Percentiles rank a stretch among this genome's conserved stretches.
These are phyloP conservation scores for Fagopyrum tataricum DNA, from an alignment of 148 eudicot genomes.

Conservation along the genomic window DNA sequence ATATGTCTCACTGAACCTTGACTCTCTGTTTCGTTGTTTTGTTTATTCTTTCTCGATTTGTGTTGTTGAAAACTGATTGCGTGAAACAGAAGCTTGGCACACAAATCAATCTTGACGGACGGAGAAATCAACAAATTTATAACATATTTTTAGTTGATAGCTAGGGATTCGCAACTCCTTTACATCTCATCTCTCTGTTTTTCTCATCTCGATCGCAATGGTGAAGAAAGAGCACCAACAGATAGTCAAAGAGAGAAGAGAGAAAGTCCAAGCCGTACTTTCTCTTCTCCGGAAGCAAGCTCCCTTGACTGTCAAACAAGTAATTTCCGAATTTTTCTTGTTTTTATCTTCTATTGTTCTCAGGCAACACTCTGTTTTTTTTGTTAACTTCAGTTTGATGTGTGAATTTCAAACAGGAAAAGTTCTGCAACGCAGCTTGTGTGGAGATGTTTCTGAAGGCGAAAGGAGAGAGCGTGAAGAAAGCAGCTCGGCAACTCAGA, in stretches of 20 bases:
- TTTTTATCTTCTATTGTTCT: no score
- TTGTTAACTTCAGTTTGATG: background rate
- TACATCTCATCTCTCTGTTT: background rate
- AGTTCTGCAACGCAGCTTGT: constrained; percentile 79
- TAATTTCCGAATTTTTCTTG: constrained; percentile 3
- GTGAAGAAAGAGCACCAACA: constrained; percentile 51
- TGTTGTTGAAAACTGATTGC: background rate
- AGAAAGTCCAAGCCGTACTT: constrained; percentile 64
- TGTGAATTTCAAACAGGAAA: constrained; percentile 44
- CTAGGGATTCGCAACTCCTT: background rate
- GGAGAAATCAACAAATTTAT: background rate
- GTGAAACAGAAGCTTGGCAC: constrained; percentile 10
- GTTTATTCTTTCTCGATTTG: background rate
- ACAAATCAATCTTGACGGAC: background rate
- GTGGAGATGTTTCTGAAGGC: constrained; percentile 71
- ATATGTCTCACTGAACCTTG: background rate
- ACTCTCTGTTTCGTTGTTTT: constrained; percentile 6
- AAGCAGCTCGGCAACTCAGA: constrained; percentile 74
- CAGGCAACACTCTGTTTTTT: background rate
- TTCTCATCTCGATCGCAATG: constrained; percentile 25
- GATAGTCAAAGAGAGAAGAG: constrained; percentile 17
- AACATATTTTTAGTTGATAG: background rate
- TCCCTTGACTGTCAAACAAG: constrained; percentile 87
- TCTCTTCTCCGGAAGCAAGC: constrained; percentile 60
- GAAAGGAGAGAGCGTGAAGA: constrained; percentile 84